Evolutionary conservation across 495 filamentous ascomycete species (phyloP).

Genomic region (Penicillium silybi): DNA sequence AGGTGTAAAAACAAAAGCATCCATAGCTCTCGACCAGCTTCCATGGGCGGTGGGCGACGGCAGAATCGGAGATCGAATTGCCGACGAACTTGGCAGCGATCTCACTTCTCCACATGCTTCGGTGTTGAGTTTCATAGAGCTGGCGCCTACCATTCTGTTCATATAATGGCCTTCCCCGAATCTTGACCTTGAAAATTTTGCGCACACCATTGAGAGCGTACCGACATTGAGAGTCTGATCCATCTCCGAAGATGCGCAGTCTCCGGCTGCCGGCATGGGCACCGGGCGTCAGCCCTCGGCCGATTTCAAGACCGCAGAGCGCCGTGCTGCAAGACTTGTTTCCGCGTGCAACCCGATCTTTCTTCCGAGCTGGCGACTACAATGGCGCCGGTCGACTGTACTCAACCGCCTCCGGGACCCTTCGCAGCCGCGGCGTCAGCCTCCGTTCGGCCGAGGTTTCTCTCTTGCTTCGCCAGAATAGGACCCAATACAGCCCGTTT

Average conservation of each 20-base stretch:
- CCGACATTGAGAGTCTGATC: slow-evolving; percentile 17
- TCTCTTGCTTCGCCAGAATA: slow-evolving; percentile 14
- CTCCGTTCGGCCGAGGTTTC: slow-evolving; percentile 14
- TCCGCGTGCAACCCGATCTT: slow-evolving; percentile 5
- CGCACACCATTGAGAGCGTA: slow-evolving; percentile 20
- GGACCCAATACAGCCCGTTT: slow-evolving; percentile 6
- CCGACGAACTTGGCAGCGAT: slow-evolving; percentile 16
- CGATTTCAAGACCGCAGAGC: slow-evolving; percentile 16
- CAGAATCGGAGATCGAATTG: slow-evolving; percentile 24
- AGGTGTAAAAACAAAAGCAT: slow-evolving; percentile 13
- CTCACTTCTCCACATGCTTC: slow-evolving; percentile 19
- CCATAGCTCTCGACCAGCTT: slow-evolving; percentile 39
- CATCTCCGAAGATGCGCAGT: slow-evolving; percentile 40
- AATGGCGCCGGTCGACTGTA: slow-evolving; percentile 19
- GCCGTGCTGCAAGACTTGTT: slow-evolving; percentile 18
- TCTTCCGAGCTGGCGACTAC: not conserved
- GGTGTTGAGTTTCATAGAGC: slow-evolving; percentile 13
- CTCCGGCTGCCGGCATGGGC: slow-evolving; percentile 37
- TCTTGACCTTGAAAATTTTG: slow-evolving; percentile 21
- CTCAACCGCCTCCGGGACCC: slow-evolving; percentile 20
- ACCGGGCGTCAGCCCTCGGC: slow-evolving; percentile 28
- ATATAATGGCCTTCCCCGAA: slow-evolving; percentile 36
- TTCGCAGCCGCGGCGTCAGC: slow-evolving; percentile 16
- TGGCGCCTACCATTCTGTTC: slow-evolving; percentile 8
- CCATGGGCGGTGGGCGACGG: slow-evolving; percentile 33